Base-by-base conservation (phyloP, 805 yeast species). In the Metschnikowia baotianmanensis region DNA sequence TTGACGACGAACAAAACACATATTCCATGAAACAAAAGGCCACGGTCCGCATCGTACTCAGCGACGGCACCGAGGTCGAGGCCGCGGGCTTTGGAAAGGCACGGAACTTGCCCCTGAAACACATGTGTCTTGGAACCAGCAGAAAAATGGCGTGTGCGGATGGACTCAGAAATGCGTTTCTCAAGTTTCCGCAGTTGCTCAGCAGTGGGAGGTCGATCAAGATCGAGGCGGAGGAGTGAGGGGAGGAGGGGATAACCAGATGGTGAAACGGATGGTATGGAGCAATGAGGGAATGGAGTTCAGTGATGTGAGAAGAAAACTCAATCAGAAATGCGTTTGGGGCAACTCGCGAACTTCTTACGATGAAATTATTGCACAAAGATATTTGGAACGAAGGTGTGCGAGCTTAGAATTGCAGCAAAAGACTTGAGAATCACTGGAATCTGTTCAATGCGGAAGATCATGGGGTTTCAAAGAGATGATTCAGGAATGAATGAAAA, bases 101-200 rank as follows among this genome's bases (percentile, higher is more conserved):
- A 2, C 40, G 43, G 4, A 62, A 58, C 23, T 36, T 63, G 41
- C 69, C 74, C 0, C 47, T 55, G 13, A 68, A 63, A 42, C 53
- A 58, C 36, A 46, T 56, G 47, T 60, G 69, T 32, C 67, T 61
- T 38, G 58, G 60, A 24, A 67, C 64, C 34, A 65, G 73, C 22
- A 69, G 69, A 50, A 77, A 76, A 44, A 72, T 70, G 56, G 78
- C 80, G 2, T 57, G 67, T 2, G 69, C 75, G 1, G 69, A 71
- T 40, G 80, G 71, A 1, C 53, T 69, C 17, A 69, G 69, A 41
- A 58, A 57, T 12, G 76, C 77, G 20, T 62, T 77, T 15, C 53
- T 65, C 32, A 61, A 61, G 5, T 57, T 74, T 26, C 37, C 50
- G 7, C 45, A 43, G 11, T 31, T 48, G 29, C 35, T 47, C 18